Base-by-base conservation (phyloP, 2,329 filamentous ascomycete species). In the Golovinomyces cichoracearum region DNA sequence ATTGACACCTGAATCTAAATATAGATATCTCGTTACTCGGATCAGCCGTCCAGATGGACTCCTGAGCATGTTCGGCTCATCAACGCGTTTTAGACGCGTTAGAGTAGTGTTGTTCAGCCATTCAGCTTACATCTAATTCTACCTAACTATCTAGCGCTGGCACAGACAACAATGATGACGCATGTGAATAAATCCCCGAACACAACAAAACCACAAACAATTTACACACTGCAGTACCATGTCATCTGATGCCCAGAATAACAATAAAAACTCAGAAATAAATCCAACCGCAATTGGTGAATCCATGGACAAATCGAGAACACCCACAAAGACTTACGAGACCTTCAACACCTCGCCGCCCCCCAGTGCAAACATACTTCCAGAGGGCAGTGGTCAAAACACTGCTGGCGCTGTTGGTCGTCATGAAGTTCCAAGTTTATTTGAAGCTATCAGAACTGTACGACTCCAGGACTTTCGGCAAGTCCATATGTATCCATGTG, bases 401-500 rank as follows among this genome's bases (percentile, higher is more conserved):
- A 62, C 61, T 6, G 60, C 60, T 3, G 59, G 59, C 6, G 25
- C 53, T 19, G 23, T 47, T 15, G 35, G 38, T 7, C 50, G 50
- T 15, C 45, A 53, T 12, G 42, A 54, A 44, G 48, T 48, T 5
- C 68, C 65, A 49, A 72, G 61, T 45, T 56, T 77, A n/a, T 62
- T 63, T 33, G 76, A 83, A 38, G 81, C 74, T 0, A 67, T 86
- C 46, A 72, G 74, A 52, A 73, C 70, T 45, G 76, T 88, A 52
- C 76, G 76, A 52, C 60, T 69, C 35, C 68, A 78, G 35, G 83
- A 88, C 57, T 80, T 86, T 53, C 63, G 74, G 41, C 73, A 75
- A 41, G 68, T 92, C 48, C 78, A 86, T 62, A 79, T 80, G 62
- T 73, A 76, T 50, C 88, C 88, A 0, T 95, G 90, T 63, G 80